Evolutionary conservation across 2,329 filamentous ascomycete genomes (phyloP), one percentile per base, ranked within the genome.

Genomic region (Lasiodiplodia hormozganensis): DNA sequence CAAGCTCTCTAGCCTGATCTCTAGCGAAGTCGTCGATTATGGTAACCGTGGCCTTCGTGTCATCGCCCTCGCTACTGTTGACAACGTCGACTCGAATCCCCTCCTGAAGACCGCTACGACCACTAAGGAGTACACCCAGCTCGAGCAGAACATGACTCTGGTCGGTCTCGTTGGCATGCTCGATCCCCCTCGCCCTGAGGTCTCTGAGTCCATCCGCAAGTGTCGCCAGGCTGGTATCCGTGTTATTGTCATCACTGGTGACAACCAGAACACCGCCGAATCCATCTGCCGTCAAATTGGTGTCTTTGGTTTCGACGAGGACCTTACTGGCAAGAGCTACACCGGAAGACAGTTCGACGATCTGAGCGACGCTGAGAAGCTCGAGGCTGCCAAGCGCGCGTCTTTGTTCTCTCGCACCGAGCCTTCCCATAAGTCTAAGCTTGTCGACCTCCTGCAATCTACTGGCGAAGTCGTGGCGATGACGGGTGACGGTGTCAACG

Each of bases 401-500:
- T 97, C 92, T 60, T 86, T 99, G 38, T 99, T 99, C 85, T 99
- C 96, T 43, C 92, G 96, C 71, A 96, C 97, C 28, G 96, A 99
- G 81, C 96, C 96, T 64, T 89, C 87, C 62, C 96, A 99, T 87
- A 99, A 99, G 87, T 96, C 92, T n/a, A 96, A 93, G 82, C 89
- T 99, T 56, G 95, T 99, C 58, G 96, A 99, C 79, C 90, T 99
- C 54, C 91, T 99, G 56, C 96, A 99, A 80, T 93, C 92, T 69
- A 86, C 92, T 62, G 93, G 93, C 70, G 93, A 99, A 79, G 96
- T 99, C 53, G 96, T 99, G 71, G 96, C 96, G 73, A 99, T 99
- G 96, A 99, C 96, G 73, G 96, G 96, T 76, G 96, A 99, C 77
- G 96, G 96, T 81, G 96, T 99, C 80, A 99, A 99, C 77, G 96